Percentiles rank a stretch among this genome's conserved stretches.
These are phyloP conservation scores for Magnusiomyces fungicola DNA, from an alignment of 1,139 yeast species.

Conservation along the genomic window DNA sequence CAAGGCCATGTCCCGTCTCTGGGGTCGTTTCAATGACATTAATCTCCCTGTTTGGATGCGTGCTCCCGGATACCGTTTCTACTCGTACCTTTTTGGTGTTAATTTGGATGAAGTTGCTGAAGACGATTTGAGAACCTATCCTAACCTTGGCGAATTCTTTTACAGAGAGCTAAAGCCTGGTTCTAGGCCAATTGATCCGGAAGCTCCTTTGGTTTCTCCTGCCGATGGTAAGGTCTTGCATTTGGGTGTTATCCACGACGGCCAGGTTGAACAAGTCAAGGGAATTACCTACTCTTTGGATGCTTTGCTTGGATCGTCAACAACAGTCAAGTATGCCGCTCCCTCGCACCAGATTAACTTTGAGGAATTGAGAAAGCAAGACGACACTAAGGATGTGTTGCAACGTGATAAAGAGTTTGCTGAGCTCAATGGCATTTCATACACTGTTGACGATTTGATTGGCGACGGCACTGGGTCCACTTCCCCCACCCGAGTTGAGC, in stretches of 20 bases:
- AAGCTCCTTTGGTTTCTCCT: conserved; percentile 67
- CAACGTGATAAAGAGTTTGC: conserved; percentile 73
- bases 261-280: conserved; percentile 92
- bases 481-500: conserved; percentile 21
- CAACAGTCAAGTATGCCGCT: conserved; percentile 44
- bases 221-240: conserved; percentile 89
- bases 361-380: conserved; percentile 12
- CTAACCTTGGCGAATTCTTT: conserved; percentile 84
- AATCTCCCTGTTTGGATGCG: conserved; percentile 86
- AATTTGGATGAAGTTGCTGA: conserved; percentile 85
- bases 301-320: conserved; percentile 64
- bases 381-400: conserved; percentile 26
- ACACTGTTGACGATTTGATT: conserved; percentile 60
- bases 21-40: conserved; percentile 88
- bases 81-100: conserved; percentile 78
- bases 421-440: conserved; percentile 63
- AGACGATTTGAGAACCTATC: conserved; percentile 64
- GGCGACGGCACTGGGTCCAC: no score
- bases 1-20: conserved; percentile 80
- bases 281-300: conserved; percentile 91
- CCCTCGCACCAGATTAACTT: conserved; percentile 52
- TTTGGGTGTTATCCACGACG: conserved; percentile 71
- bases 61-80: conserved; percentile 70
- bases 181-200: conserved; percentile 62
- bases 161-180: conserved; percentile 77